Evolutionary conservation across 257 asterid genomes (phyloP), one percentile per base, ranked within the genome.

Genomic region (Nicotiana noctiflora): DNA sequence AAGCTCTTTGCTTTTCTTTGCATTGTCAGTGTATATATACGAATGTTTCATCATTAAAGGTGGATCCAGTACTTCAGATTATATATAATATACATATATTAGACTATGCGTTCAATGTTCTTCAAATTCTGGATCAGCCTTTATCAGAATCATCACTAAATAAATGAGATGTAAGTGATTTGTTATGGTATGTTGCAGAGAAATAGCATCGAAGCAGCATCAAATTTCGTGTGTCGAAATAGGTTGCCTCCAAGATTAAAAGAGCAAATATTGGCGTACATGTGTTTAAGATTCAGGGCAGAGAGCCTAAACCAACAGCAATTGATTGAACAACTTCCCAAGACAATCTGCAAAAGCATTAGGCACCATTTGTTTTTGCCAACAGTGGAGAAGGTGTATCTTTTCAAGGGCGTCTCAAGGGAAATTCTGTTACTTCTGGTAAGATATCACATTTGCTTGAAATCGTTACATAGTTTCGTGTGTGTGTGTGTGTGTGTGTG

Each of bases 291-390:
- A 49, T 93, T 92, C 85, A 95, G 91, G 83, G 98, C 99, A 6
- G 99, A 95, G 86, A 89, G 90, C 81, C 86, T 95, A 79, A 95
- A 95, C 90, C 97, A 91, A 79, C 98, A 91, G 79, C 90, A 91
- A 72, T 87, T 95, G 77, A 95, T 92, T 40, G 93, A 95, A n/a
- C 97, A 95, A 82, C 91, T 95, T 1, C 99, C 98, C 0, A 93
- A 87, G 82, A 89, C 94, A 8, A 87, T 95, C 34, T 88, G 97
- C 86, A 92, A 88, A 62, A 90, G 91, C 86, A 95, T 95, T 13
- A 90, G 89, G 18, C 93, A 89, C 67, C 93, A 93, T 74, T 72
- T 95, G 82, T 95, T 93, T 89, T 87, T 95, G 70, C 99, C 98
- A 17, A 89, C 89, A 0, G 90, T 91, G 2, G 86, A 92, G 84